Evolutionary conservation across 129 eudicot genomes (phyloP), one percentile per base, ranked within the genome.

Genomic region (Sambucus nigra): DNA sequence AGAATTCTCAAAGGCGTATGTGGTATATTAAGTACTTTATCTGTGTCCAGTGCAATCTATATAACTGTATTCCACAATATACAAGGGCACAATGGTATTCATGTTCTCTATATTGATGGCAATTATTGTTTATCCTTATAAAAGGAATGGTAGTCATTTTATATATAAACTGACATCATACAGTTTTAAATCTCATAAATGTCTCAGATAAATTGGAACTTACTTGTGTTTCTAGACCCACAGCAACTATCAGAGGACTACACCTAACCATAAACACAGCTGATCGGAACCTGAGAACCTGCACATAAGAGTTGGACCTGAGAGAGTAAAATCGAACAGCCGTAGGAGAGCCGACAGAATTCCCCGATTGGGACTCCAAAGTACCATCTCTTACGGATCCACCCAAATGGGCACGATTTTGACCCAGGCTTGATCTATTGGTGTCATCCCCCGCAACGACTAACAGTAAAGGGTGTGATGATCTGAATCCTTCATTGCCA

Each of bases 261-360:
- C 84, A 78, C 65, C 84, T 73, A 59, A 78, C 80, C 76, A 69
- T 78, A 52, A 53, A 66, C 39, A 78, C 76, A 60, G 76, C 51
- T 22, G 84, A 73, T 54, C 80, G 63, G 53, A 78, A 78, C 66
- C 69, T 65, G 39, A 78, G 64, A 33, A 65, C 73, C 69, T 78
- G 68, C 47, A 78, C 68, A 45, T 73, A 78, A 58, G 65, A 53
- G 50, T 69, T 74, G 40, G 80, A 73, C 64, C 44, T 61, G 10
- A 78, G 53, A 11, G 84, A 78, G 64, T 78, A 78, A 24, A 78
- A 78, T 44, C 61, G 64, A 63, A 78, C 80, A n/a, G n/a, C n/a
- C n/a, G n/a, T n/a, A n/a, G n/a, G n/a, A n/a, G n/a, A n/a, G n/a
- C n/a, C n/a, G n/a, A n/a, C n/a, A 57, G 56, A 54, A 58, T 71